Base-by-base conservation (phyloP, 1,284 basidiomycete species). In the Agaricales sp. region DNA sequence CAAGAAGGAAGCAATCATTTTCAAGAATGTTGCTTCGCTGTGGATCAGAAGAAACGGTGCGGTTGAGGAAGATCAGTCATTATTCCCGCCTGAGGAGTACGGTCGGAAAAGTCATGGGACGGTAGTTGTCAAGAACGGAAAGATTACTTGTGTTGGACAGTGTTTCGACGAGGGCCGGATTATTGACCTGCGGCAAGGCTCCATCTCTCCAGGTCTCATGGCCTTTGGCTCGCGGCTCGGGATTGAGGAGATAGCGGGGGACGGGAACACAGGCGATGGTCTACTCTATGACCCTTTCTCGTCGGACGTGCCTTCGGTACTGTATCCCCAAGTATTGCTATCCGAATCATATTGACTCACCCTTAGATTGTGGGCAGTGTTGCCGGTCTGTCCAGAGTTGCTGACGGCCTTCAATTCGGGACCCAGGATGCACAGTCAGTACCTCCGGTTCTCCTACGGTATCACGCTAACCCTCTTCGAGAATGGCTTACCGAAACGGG, bases 231-330 rank as follows among this genome's bases (percentile, higher is more conserved):
- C 81, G 4, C 61, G 71, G 4, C 58, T 86, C 19, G 82, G 82
- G 13, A 59, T 84, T n/a, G 74, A 77, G 57, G 82, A 84, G 57
- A 85, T 86, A 20, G 63, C 67, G 12, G 67, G 69, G 45, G 89
- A 92, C 59, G 63, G 70, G 11, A 79, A 80, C 3, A 91, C 87
- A 2, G 71, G 68, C 21, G 82, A 89, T 58, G 87, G 88, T 8
- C 51, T 51, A 1, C 66, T 70, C 13, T 71, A 68, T 43, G 74
- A 85, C 56, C 74, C 79, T 2, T 72, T 85, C 49, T 53, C 52
- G 18, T 50, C 53, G 0, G 63, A 72, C 46, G 61, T 73, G 4
- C 78, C 78, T 43, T 19, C 20, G 11, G 41, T 21, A 21, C 11
- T n/a, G n/a, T n/a, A 19, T 8, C 41, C n/a, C 8, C 41, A 11